phyloP scores from a whole-genome alignment of 805 yeast genomes.

The Ogataea wickerhamii region DNA sequence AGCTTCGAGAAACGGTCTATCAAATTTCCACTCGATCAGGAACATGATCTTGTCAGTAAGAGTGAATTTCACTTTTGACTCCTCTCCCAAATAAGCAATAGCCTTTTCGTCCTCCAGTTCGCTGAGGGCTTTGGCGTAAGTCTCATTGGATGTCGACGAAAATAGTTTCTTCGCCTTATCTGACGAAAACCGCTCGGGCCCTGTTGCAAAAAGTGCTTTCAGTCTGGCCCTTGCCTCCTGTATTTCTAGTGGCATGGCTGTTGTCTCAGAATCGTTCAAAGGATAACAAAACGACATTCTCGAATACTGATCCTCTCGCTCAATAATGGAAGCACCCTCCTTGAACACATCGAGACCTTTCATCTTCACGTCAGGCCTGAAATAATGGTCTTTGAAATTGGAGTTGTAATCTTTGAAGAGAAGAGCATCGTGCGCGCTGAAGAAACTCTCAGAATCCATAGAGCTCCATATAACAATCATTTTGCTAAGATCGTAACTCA shows the following conservation, averaged over 20 bases:
- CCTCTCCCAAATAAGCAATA: constrained; percentile 45
- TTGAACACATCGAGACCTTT: constrained; percentile 41
- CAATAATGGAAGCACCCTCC: constrained; percentile 60
- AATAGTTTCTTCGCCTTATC: constrained; percentile 46
- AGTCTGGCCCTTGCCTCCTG: constrained; percentile 41
- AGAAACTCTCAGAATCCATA: constrained; percentile 35
- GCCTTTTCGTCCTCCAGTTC: constrained; percentile 56
- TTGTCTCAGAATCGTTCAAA: constrained; percentile 15
- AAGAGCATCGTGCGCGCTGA: constrained; percentile 16
- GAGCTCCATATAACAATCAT: constrained; percentile 66
- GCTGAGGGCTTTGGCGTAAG: constrained; percentile 47
- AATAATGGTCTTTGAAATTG: constrained; percentile 45
- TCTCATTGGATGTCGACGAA: constrained; percentile 40
- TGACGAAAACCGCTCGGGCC: constrained; percentile 44
- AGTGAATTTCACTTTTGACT: constrained; percentile 50
- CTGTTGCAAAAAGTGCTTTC: constrained; percentile 58
- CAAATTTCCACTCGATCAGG: constrained; percentile 38
- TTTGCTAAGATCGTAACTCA: constrained; percentile 45
- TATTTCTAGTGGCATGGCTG: constrained; percentile 18
- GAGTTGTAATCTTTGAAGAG: constrained; percentile 41
- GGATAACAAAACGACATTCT: constrained; percentile 42
- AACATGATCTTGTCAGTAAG: constrained; percentile 51
- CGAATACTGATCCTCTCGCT: constrained; percentile 55
- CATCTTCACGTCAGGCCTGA: constrained; percentile 32
- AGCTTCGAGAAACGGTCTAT: constrained; percentile 37